Conservation (phyloP, 495 filamentous ascomycete genomes). For the Trichoderma asperelloides region DNA sequence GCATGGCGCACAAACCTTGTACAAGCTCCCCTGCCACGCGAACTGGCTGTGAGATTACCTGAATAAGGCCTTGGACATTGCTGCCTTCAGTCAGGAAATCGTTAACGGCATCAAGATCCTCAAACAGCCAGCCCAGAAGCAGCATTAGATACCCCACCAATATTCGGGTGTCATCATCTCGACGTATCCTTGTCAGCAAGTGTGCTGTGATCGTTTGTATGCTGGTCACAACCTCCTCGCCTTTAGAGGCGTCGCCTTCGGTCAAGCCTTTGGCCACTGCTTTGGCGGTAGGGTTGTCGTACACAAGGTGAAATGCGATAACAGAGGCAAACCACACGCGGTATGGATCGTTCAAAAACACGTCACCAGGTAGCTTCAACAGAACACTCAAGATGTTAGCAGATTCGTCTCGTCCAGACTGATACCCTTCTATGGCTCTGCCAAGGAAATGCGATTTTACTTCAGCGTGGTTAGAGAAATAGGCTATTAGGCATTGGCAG, state of each 20-base stretch:
- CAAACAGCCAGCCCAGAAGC: constrained; percentile 86
- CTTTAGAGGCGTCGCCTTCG: constrained; percentile 81
- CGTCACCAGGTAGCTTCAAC: constrained; percentile 50
- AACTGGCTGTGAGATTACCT: constrained; percentile 43
- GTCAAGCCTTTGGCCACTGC: constrained; percentile 67
- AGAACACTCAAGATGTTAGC: constrained; percentile 87
- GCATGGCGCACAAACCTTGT: constrained; percentile 71
- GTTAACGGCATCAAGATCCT: constrained; percentile 84
- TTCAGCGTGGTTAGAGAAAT: constrained; percentile 68
- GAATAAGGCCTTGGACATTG: constrained; percentile 75
- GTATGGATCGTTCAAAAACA: constrained; percentile 69
- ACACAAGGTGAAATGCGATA: constrained; percentile 83
- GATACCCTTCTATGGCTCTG: constrained; percentile 82
- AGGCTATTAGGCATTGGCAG: constrained; percentile 85
- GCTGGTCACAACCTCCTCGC: constrained; percentile 92
- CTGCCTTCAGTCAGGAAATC: constrained; percentile 95
- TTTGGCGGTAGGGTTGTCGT: constrained; percentile 74
- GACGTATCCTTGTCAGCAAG: constrained; percentile 64
- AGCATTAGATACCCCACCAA: constrained; percentile 85
- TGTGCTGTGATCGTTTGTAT: constrained; percentile 81
- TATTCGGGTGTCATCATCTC: constrained; percentile 70
- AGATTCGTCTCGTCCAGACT: constrained; percentile 66
- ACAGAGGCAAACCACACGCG: constrained; percentile 84
- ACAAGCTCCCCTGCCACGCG: constrained; percentile 58
- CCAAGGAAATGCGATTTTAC: constrained; percentile 79